These are phyloP conservation scores for Dichomitus squalens DNA, from an alignment of 1,284 basidiomycete species.

Conservation along the genomic window DNA sequence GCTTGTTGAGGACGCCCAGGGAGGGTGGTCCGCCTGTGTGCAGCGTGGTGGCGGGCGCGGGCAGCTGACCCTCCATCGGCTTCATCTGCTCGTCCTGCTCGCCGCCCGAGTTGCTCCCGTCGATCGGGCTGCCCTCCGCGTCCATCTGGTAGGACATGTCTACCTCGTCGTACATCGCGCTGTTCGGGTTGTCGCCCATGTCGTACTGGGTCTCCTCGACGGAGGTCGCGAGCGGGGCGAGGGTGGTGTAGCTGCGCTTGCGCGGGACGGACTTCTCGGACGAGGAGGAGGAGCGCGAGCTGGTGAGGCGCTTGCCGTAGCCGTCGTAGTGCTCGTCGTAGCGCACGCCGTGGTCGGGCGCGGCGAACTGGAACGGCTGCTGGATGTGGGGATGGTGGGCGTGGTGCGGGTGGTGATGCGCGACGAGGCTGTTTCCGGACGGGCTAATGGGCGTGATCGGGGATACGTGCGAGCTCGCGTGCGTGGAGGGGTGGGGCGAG, in stretches of 20 bases:
- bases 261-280: slow-evolving; percentile 54
- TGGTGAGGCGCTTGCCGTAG: slow-evolving; percentile 33
- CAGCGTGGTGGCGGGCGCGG: slow-evolving; percentile 14
- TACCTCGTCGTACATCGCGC: slow-evolving; percentile 48
- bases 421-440: slow-evolving; percentile 37
- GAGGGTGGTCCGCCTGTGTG: slow-evolving; percentile 29
- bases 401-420: slow-evolving; percentile 33
- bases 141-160: slow-evolving; percentile 46
- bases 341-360: slow-evolving; percentile 36
- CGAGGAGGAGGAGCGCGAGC: slow-evolving; percentile 42
- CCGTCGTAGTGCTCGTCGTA: slow-evolving; percentile 38
- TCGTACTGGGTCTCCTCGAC: slow-evolving; percentile 38
- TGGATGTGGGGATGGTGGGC: slow-evolving; percentile 34
- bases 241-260: slow-evolving; percentile 62
- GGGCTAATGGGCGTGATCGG: slow-evolving; percentile 64
- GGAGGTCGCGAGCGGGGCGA: slow-evolving; percentile 41
- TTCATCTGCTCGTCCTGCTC: slow-evolving; percentile 43
- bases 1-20: slow-evolving; percentile 62
- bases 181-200: slow-evolving; percentile 31
- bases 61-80: slow-evolving; percentile 30
- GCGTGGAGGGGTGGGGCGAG: slow-evolving; percentile 41
- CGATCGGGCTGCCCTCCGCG: slow-evolving; percentile 52
- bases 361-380: slow-evolving; percentile 46
- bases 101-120: slow-evolving; percentile 53
- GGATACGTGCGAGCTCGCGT: slow-evolving; percentile 43